These are phyloP conservation scores for Taphrina communis DNA, from an alignment of 1,139 yeast species.

Conservation along the genomic window DNA sequence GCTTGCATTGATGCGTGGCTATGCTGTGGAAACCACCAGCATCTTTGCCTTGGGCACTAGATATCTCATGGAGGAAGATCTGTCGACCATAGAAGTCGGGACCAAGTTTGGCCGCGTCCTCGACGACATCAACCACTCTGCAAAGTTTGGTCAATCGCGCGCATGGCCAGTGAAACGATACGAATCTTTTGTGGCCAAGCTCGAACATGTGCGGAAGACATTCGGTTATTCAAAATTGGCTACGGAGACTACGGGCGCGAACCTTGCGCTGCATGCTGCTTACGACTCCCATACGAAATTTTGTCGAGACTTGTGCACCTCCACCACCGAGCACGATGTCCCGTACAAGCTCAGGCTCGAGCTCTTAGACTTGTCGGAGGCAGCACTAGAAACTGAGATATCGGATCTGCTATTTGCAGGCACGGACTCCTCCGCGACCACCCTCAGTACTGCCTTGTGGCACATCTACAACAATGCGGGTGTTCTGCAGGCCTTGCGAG, in stretches of 20 bases:
- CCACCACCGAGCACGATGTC: background rate
- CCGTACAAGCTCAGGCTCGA: constrained; percentile 7
- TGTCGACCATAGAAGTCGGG: constrained; percentile 1
- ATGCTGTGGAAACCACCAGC: constrained; percentile 16
- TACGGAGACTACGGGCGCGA: too few species aligned
- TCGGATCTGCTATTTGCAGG: constrained; percentile 37
- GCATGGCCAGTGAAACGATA: constrained; percentile 6
- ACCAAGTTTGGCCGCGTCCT: constrained; percentile 9
- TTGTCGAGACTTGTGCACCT: background rate
- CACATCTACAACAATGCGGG: constrained; percentile 11
- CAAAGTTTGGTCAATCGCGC: constrained; percentile 19
- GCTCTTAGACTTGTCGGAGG: constrained; percentile 5
- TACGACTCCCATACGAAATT: constrained; percentile 6
- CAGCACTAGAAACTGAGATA: constrained; percentile 24
- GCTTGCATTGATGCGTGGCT: constrained; percentile 33
- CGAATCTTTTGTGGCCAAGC: background rate
- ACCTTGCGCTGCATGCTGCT: constrained; percentile 8
- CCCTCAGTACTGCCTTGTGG: constrained; percentile 28
- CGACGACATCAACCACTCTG: constrained; percentile 25
- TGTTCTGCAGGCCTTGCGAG: constrained; percentile 16
- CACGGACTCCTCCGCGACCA: constrained; percentile 34
- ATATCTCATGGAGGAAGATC: background rate
- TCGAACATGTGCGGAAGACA: background rate
- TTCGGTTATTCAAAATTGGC: background rate
- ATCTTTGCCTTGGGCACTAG: constrained; percentile 18